phyloP scores from a whole-genome alignment of 306 rosid species.

The barrel medic (Medicago truncatula) region DNA sequence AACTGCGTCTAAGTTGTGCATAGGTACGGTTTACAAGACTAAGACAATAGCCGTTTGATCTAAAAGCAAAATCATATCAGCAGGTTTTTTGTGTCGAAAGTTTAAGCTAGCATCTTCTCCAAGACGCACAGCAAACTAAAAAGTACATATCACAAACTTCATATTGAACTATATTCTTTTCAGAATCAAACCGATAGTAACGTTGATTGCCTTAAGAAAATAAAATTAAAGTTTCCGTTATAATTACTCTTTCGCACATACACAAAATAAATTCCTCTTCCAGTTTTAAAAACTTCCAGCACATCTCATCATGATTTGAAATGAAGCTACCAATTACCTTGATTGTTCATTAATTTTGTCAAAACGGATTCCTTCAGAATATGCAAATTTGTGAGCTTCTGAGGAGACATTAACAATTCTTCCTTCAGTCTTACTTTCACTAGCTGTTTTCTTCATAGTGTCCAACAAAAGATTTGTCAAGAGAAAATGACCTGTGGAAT shows the following conservation, averaged over 20 bases:
- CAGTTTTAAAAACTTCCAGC: conserved; percentile 17
- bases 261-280: neutral
- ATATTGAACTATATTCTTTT: neutral
- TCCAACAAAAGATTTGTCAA: conserved; percentile 86
- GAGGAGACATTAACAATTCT: conserved; percentile 87
- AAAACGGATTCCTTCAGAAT: conserved; percentile 80
- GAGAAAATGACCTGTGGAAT: conserved; percentile 83
- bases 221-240: conserved; percentile 28
- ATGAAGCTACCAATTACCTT: conserved; percentile 53
- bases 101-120: neutral
- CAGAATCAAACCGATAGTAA: conserved; percentile 3
- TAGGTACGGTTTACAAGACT: neutral
- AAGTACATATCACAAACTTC: conserved; percentile 1
- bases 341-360: conserved; percentile 69
- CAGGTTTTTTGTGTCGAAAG: conserved; percentile 7
- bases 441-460: conserved; percentile 78
- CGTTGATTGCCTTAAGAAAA: conserved; percentile 1
- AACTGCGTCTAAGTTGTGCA: neutral
- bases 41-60: neutral
- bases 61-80: conserved; percentile 21
- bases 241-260: conserved; percentile 5
- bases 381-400: conserved; percentile 63
- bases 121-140: neutral
- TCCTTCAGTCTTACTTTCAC: conserved; percentile 69
- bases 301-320: conserved; percentile 3